Conservation (phyloP, 2,329 filamentous ascomycete species). For the Colletotrichum echinochloae region DNA sequence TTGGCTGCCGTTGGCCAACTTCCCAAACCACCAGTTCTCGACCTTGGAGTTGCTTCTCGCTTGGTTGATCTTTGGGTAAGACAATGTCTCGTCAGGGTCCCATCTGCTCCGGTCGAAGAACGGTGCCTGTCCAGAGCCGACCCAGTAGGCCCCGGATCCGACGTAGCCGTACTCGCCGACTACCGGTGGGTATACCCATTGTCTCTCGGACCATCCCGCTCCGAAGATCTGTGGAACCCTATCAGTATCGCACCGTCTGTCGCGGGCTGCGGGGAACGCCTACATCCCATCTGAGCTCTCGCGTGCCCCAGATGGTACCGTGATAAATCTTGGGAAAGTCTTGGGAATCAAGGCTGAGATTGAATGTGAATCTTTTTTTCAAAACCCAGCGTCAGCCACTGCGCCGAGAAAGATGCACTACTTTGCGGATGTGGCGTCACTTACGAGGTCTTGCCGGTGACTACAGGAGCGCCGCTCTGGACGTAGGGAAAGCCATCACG, state of each 20-base stretch:
- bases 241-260: neutral
- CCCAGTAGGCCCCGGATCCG: conserved; percentile 52
- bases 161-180: conserved; percentile 54
- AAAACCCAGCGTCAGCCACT: neutral
- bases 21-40: conserved; percentile 57
- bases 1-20: conserved; percentile 55
- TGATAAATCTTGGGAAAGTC: conserved; percentile 42
- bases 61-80: conserved; percentile 45
- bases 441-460: conserved; percentile 22
- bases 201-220: conserved; percentile 51
- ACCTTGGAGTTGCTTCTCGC: conserved; percentile 29
- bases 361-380: conserved; percentile 63
- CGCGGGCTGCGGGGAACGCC: neutral
- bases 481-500: conserved; percentile 21
- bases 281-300: conserved; percentile 43
- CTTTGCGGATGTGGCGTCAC: neutral
- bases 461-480: neutral
- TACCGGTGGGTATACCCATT: conserved; percentile 57
- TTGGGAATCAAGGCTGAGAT: conserved; percentile 66
- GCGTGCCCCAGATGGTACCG: conserved; percentile 42
- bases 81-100: conserved; percentile 44
- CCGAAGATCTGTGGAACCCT: conserved; percentile 50
- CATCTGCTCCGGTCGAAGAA: conserved; percentile 42
- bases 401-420: too few relatives aligned
- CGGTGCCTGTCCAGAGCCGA: conserved; percentile 30